phyloP scores from a whole-genome alignment of 768 basidiomycete genomes.

The Cytidiella melzeri region DNA sequence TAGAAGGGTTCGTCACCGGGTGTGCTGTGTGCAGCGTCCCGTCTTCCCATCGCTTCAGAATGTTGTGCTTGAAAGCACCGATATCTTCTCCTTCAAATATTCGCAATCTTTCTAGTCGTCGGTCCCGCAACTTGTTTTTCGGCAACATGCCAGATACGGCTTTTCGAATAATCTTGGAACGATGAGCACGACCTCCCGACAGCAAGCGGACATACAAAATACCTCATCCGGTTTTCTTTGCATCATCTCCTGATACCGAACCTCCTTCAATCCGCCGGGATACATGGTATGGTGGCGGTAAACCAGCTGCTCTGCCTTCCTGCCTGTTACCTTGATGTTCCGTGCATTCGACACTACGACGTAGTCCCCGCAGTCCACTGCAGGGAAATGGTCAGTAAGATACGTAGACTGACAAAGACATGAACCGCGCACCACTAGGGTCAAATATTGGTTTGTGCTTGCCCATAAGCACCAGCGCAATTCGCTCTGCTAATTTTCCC shows the following conservation, averaged over 20 bases:
- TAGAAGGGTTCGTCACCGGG: neutral
- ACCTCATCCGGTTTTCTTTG: slow-evolving; percentile 85
- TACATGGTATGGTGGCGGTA: slow-evolving; percentile 91
- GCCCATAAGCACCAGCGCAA: slow-evolving; percentile 95
- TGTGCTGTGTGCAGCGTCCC: slow-evolving; percentile 42
- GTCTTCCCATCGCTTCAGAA: slow-evolving; percentile 81
- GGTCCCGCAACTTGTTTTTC: slow-evolving; percentile 92
- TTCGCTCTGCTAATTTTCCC: slow-evolving; percentile 90
- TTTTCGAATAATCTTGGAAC: slow-evolving; percentile 80
- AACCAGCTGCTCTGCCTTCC: slow-evolving; percentile 80
- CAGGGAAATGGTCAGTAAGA: neutral
- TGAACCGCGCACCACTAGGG: slow-evolving; percentile 60
- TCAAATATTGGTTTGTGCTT: slow-evolving; percentile 99
- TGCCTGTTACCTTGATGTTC: slow-evolving; percentile 80
- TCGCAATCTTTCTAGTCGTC: slow-evolving; percentile 80
- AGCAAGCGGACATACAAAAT: slow-evolving; percentile 22
- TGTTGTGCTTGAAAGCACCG: slow-evolving; percentile 71
- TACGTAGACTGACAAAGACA: neutral
- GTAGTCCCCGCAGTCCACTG: slow-evolving; percentile 88
- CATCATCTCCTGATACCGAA: slow-evolving; percentile 81
- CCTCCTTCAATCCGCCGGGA: slow-evolving; percentile 91
- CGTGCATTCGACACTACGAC: slow-evolving; percentile 90
- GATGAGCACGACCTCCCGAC: slow-evolving; percentile 1
- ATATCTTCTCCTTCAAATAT: slow-evolving; percentile 80
- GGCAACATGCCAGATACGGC: slow-evolving; percentile 99